Percentiles rank a stretch among this genome's conserved stretches.
Conservation (phyloP, 108 stramenopile species). For the Fragilariopsis cylindrus region DNA sequence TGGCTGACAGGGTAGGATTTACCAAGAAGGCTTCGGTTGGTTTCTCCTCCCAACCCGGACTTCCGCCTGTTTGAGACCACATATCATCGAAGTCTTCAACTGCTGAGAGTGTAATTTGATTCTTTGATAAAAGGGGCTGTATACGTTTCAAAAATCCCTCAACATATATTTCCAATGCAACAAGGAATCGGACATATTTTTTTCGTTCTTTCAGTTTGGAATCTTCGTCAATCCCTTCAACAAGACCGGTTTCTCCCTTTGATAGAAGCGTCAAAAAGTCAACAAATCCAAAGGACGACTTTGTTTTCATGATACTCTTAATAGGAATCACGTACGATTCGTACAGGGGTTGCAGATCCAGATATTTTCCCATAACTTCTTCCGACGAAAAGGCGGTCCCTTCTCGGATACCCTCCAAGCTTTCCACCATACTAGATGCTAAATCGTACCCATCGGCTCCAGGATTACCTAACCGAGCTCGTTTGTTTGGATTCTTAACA, state of each 20-base stretch:
- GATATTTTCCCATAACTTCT: slow-evolving; percentile 83
- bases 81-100: slow-evolving; percentile 50
- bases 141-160: slow-evolving; percentile 67
- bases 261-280: slow-evolving; percentile 58
- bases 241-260: slow-evolving; percentile 38
- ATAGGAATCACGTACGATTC: slow-evolving; percentile 25
- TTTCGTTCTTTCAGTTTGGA: slow-evolving; percentile 76
- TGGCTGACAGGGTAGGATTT: slow-evolving; percentile 6
- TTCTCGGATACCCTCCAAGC: slow-evolving; percentile 41
- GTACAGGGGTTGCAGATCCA: slow-evolving; percentile 66
- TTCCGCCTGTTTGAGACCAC: slow-evolving; percentile 63
- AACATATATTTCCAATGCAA: slow-evolving; percentile 60
- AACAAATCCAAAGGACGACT: slow-evolving; percentile 42
- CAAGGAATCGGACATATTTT: slow-evolving; percentile 73
- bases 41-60: slow-evolving; percentile 65
- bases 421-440: slow-evolving; percentile 46
- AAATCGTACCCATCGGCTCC: slow-evolving; percentile 84
- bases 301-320: slow-evolving; percentile 23
- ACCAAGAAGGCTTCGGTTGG: slow-evolving; percentile 61
- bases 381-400: slow-evolving; percentile 61
- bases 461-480: slow-evolving; percentile 65
- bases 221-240: slow-evolving; percentile 38
- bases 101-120: slow-evolving; percentile 47
- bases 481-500: slow-evolving; percentile 42
- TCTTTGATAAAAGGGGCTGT: slow-evolving; percentile 58